A percentile compares a stretch with the other conserved stretches of the same genome.
Conservation (phyloP, 2,329 filamentous ascomycete genomes). For the Fusarium coffeatum region DNA sequence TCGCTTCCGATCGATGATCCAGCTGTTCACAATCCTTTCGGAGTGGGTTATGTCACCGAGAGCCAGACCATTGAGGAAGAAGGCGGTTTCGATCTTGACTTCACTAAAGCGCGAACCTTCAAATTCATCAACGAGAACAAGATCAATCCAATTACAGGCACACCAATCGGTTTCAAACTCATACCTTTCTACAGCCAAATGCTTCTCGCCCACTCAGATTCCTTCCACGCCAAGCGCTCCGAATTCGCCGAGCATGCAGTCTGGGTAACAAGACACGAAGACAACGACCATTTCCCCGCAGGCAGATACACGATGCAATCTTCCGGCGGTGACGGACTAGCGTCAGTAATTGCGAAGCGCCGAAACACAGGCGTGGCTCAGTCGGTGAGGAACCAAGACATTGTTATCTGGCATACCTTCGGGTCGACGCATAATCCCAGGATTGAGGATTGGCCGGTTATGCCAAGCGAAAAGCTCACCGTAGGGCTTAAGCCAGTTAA, state of each 20-base stretch:
- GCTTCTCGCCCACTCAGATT: slow-evolving; percentile 55
- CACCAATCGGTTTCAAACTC: slow-evolving; percentile 60
- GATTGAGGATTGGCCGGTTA: slow-evolving; percentile 75
- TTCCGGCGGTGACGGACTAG: slow-evolving; percentile 52
- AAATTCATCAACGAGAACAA: slow-evolving; percentile 60
- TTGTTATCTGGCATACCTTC: slow-evolving; percentile 69
- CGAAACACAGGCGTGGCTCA: slow-evolving; percentile 47
- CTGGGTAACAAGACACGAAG: slow-evolving; percentile 59
- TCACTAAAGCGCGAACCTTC: slow-evolving; percentile 60
- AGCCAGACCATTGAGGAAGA: slow-evolving; percentile 58
- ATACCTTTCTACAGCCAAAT: slow-evolving; percentile 59
- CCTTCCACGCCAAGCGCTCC: slow-evolving; percentile 55
- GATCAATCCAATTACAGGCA: slow-evolving; percentile 57
- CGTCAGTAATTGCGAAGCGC: slow-evolving; percentile 46
- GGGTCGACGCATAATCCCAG: slow-evolving; percentile 73
- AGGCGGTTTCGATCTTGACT: slow-evolving; percentile 61
- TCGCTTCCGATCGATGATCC: slow-evolving; percentile 58
- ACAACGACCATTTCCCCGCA: slow-evolving; percentile 58
- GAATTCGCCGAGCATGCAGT: slow-evolving; percentile 58
- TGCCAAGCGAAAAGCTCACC: slow-evolving; percentile 70
- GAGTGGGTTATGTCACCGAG: slow-evolving; percentile 58
- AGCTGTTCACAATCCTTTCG: slow-evolving; percentile 63
- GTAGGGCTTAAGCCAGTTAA: slow-evolving; percentile 65
- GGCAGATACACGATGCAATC: slow-evolving; percentile 63
- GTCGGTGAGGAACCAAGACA: slow-evolving; percentile 60